Evolutionary conservation across 2,329 filamentous ascomycete species (phyloP).

Genomic region (Xylaria sp.): DNA sequence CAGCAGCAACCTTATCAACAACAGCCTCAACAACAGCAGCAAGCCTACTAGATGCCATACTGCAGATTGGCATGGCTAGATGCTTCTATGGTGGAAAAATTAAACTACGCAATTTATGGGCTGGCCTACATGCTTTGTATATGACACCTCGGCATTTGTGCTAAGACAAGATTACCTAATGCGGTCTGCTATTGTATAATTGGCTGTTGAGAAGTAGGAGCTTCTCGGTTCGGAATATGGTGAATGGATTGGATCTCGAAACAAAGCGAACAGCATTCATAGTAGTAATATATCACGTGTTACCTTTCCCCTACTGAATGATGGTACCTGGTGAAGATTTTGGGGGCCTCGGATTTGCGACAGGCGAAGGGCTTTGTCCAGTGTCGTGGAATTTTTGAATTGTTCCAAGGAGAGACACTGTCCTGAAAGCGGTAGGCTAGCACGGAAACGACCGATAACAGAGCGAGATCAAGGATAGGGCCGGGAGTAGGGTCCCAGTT

Average conservation of each 20-base stretch:
- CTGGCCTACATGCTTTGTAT: too few relatives aligned
- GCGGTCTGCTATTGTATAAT: background rate
- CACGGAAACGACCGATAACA: conserved; percentile 32
- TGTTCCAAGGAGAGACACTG: conserved; percentile 24
- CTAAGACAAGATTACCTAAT: conserved; percentile 13
- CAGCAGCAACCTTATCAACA: conserved; percentile 18
- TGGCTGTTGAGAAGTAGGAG: background rate
- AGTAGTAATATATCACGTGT: conserved; percentile 28
- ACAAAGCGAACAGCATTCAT: conserved; percentile 10
- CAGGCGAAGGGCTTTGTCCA: conserved; percentile 21
- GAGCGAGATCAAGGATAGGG: conserved; percentile 8
- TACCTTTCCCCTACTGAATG: background rate
- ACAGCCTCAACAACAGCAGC: conserved; percentile 6
- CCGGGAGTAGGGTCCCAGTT: background rate
- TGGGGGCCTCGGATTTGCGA: background rate
- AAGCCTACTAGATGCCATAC: conserved; percentile 5
- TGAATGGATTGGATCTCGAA: background rate
- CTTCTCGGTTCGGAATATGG: background rate
- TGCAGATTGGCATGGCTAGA: background rate
- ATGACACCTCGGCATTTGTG: background rate
- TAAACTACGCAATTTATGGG: background rate
- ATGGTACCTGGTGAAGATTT: conserved; percentile 12
- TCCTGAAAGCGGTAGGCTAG: conserved; percentile 32
- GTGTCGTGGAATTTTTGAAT: conserved; percentile 15
- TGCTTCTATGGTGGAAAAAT: background rate